Base-by-base conservation (phyloP, 805 yeast species). In the Yarrowia deformans region DNA sequence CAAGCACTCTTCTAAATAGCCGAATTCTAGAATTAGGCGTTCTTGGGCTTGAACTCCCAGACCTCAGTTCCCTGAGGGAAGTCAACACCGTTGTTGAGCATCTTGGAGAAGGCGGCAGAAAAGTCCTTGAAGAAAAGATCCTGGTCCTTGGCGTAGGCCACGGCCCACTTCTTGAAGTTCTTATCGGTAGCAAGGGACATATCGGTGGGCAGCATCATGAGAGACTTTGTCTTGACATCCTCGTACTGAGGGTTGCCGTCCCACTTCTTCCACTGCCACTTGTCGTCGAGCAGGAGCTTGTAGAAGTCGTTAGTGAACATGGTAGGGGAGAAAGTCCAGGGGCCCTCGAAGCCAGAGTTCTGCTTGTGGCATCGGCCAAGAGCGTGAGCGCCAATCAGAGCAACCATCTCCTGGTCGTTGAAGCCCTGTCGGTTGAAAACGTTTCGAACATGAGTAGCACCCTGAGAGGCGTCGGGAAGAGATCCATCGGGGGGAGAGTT, bases 161-260 rank as follows among this genome's bases (percentile, higher is more conserved):
- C 81, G 19, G 87, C 91, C 82, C 86, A 84, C 70, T 81, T 79
- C 72, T 79, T 78, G 76, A 87, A 90, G 63, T 79, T 81, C n/a
- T 85, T 82, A 76, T 88, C 91, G 73, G 84, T 81, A 9, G 84
- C 74, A 40, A 89, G 77, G 16, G 90, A 88, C 81, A 86, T 82
- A 75, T 90, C 96, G 13, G 94, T 85, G 46, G 89, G 90, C 69
- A 90, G 77, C 96, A 90, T 90, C 94, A 90, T 90, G 73, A 89
- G 82, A 1, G 81, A 75, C 52, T 87, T 86, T 67, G 86, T 82
- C 58, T 79, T 81, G 61, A 81, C 83, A 74, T 86, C 88, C 73
- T 83, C 84, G 78, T 83, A 89, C 82, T 85, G 91, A 71, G 81
- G 82, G 75, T 85, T 86, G 68, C 89, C 90, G 73, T 80, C 80